These are phyloP conservation scores for Cystobasidium sp. DNA, from an alignment of 1,284 basidiomycete genomes.

Conservation along the genomic window DNA sequence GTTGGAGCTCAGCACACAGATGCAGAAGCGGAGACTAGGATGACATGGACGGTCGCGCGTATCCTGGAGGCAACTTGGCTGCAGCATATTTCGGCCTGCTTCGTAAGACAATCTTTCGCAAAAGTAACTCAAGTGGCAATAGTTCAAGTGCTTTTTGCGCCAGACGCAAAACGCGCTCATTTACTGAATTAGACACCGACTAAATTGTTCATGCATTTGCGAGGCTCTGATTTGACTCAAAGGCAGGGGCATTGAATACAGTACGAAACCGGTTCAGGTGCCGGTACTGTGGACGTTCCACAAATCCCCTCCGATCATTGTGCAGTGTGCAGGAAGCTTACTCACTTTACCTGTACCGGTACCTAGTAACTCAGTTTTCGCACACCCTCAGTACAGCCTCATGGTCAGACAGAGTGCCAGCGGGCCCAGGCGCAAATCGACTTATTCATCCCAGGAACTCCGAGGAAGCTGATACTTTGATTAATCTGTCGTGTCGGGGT, in stretches of 20 bases:
- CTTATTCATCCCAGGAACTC: constrained; percentile 10
- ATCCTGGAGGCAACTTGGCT: constrained; percentile 11
- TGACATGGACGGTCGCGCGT: constrained; percentile 8
- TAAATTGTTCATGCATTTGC: constrained; percentile 12
- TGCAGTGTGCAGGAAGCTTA: constrained; percentile 15
- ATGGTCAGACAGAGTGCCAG: constrained; percentile 15
- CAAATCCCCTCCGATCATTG: constrained; percentile 15
- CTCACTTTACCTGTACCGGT: constrained; percentile 13
- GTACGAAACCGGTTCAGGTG: constrained; percentile 12
- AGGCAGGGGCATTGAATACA: constrained; percentile 12
- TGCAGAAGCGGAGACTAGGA: constrained; percentile 12
- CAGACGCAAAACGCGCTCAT: constrained; percentile 15
- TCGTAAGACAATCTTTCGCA: constrained; percentile 16
- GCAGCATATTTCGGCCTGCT: constrained; percentile 13
- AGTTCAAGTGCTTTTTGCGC: constrained; percentile 13
- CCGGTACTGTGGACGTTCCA: constrained; percentile 12
- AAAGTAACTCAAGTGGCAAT: constrained; percentile 16
- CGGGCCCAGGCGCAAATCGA: constrained; percentile 11
- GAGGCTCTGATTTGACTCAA: constrained; percentile 15
- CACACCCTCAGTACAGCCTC: constrained; percentile 12
- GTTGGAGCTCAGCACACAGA: constrained; percentile 10
- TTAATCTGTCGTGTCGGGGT: constrained; percentile 15
- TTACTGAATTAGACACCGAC: constrained; percentile 14
- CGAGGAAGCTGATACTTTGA: constrained; percentile 15
- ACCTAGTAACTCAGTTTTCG: constrained; percentile 14